phyloP scores from a whole-genome alignment of 2,329 filamentous ascomycete species.

The Cordyceps tenuipes region DNA sequence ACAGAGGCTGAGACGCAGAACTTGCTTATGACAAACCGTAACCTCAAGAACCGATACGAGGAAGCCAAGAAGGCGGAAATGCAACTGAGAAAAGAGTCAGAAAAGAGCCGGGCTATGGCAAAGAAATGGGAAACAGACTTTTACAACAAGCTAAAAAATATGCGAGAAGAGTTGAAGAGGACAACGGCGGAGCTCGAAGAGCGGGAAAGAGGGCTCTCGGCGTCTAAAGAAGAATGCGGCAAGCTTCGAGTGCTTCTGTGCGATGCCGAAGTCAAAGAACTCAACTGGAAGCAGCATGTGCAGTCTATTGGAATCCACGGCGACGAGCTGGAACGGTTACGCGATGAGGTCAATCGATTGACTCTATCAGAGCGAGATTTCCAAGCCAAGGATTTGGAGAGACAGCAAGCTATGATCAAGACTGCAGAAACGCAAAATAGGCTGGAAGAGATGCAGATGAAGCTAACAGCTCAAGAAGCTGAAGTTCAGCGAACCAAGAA shows the following conservation, averaged over 20 bases:
- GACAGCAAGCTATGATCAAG: slow-evolving; percentile 47
- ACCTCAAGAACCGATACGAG: slow-evolving; percentile 62
- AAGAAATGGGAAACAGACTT: slow-evolving; percentile 74
- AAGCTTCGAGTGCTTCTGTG: slow-evolving; percentile 59
- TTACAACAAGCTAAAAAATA: slow-evolving; percentile 53
- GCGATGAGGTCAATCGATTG: slow-evolving; percentile 50
- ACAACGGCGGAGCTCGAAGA: slow-evolving; percentile 50
- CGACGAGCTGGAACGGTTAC: slow-evolving; percentile 52
- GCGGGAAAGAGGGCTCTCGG: slow-evolving; percentile 49
- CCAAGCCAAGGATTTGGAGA: slow-evolving; percentile 55
- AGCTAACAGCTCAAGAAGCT: slow-evolving; percentile 43
- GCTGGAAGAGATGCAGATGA: slow-evolving; percentile 49
- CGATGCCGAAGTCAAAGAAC: slow-evolving; percentile 59
- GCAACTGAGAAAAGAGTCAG: slow-evolving; percentile 62
- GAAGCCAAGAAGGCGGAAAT: slow-evolving; percentile 64
- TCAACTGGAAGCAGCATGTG: slow-evolving; percentile 54
- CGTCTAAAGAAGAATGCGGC: slow-evolving; percentile 50
- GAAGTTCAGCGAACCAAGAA: slow-evolving; percentile 36
- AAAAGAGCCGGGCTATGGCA: slow-evolving; percentile 61
- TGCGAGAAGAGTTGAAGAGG: slow-evolving; percentile 63
- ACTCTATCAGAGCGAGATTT: slow-evolving; percentile 53
- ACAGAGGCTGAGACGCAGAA: slow-evolving; percentile 78
- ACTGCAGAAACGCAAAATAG: slow-evolving; percentile 51
- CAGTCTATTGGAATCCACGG: slow-evolving; percentile 54
- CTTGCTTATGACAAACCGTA: slow-evolving; percentile 66